Conservation (phyloP, 768 basidiomycete species). For the Suillus weaverae region DNA sequence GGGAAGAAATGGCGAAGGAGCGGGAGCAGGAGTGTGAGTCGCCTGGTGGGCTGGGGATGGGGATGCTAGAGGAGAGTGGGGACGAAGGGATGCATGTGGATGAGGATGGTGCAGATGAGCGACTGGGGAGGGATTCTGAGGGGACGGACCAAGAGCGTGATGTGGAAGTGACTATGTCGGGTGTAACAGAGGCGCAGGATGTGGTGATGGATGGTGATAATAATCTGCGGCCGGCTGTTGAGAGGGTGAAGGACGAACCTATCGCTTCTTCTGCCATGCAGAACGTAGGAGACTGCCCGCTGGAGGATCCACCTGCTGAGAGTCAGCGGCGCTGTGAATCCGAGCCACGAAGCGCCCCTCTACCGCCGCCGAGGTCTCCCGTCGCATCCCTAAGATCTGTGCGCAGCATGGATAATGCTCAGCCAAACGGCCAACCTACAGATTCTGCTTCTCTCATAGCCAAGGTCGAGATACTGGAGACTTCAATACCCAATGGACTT, state of each 20-base stretch:
- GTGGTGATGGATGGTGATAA: slow-evolving; percentile 14
- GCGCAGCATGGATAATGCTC: background rate
- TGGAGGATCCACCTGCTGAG: background rate
- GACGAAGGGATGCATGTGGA: slow-evolving; percentile 12
- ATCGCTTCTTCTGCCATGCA: background rate
- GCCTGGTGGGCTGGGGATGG: slow-evolving; percentile 8
- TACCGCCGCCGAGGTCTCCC: background rate
- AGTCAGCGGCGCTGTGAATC: background rate
- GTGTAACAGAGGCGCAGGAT: slow-evolving; percentile 9
- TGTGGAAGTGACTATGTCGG: background rate
- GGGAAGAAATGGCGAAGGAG: slow-evolving; percentile 38
- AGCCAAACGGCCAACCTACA: background rate
- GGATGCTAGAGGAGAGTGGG: background rate
- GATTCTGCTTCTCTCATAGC: background rate
- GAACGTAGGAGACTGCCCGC: background rate
- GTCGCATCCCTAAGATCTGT: background rate
- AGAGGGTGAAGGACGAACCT: slow-evolving; percentile 4
- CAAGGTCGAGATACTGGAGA: background rate
- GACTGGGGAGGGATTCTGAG: background rate
- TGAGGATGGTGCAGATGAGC: slow-evolving; percentile 12
- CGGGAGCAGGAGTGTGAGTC: slow-evolving; percentile 2
- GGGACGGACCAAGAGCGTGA: background rate
- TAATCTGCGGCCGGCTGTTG: slow-evolving; percentile 3
- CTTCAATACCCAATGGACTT: background rate
- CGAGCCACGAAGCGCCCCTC: background rate